Percentiles rank a stretch among this genome's conserved stretches.
These are phyloP conservation scores for Neofusicoccum kwambonambiense DNA, from an alignment of 2,329 filamentous ascomycete genomes.

Conservation along the genomic window DNA sequence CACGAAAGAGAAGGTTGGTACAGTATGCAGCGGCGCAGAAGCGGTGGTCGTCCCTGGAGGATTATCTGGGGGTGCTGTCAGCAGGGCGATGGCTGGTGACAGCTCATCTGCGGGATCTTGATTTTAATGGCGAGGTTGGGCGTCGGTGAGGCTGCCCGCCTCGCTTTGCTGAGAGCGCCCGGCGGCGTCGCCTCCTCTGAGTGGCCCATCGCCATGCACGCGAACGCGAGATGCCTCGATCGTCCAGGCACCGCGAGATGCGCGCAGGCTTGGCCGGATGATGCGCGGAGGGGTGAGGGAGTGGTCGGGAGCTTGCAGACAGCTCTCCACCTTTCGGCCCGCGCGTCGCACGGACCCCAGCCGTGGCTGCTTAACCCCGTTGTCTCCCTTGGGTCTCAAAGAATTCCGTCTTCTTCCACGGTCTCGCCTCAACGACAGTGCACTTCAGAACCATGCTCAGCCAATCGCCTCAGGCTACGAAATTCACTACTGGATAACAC, in stretches of 20 bases:
- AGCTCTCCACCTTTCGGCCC: conserved; percentile 9
- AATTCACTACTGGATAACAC: neutral
- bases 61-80: neutral
- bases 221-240: neutral
- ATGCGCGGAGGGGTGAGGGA: conserved; percentile 7
- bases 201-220: neutral
- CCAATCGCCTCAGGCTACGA: neutral
- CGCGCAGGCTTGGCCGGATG: neutral
- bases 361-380: no score
- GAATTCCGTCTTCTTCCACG: no score
- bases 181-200: neutral
- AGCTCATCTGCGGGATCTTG: neutral
- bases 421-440: no score
- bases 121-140: conserved; percentile 15
- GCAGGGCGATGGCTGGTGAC: conserved; percentile 8
- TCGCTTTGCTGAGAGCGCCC: neutral
- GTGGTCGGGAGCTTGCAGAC: neutral
- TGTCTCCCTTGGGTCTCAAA: no score
- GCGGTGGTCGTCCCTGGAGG: neutral
- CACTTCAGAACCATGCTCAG: no score
- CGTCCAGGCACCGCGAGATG: conserved; percentile 1
- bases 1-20: conserved; percentile 5
- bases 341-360: neutral
- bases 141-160: neutral
- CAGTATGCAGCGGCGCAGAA: neutral